Percentiles rank a stretch among this genome's conserved stretches.
Conservation (phyloP, 176 grass and related monocot genomes). For the Tillandsia leiboldiana region DNA sequence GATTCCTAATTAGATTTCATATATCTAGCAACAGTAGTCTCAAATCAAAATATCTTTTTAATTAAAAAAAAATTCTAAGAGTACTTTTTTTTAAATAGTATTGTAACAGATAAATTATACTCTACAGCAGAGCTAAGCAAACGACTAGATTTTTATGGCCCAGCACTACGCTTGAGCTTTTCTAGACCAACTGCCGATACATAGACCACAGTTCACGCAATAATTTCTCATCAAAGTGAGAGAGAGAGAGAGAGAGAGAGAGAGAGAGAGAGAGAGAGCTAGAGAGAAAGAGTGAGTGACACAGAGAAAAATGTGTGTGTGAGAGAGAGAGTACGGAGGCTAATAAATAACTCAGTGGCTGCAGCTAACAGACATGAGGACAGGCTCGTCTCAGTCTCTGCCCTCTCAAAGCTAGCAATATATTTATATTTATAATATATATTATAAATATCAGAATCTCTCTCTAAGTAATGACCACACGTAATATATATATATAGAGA, state of each 20-base stretch:
- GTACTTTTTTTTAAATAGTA: no score
- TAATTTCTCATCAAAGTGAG: neutral
- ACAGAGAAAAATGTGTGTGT: no score
- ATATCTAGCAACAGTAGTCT: no score
- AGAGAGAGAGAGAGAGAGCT: neutral
- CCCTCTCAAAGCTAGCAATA: constrained; percentile 22
- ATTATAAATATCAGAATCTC: neutral
- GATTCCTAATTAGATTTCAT: no score
- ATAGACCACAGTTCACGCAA: neutral
- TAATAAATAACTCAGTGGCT: constrained; percentile 3
- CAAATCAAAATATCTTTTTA: no score
- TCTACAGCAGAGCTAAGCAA: no score
- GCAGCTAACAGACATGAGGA: constrained; percentile 1
- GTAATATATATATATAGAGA: neutral
- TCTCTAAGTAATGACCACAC: neutral
- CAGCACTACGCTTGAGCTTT: neutral
- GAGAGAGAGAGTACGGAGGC: neutral
- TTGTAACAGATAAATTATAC: no score
- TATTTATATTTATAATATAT: no score
- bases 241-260: constrained; percentile 2
- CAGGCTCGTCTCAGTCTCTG: neutral
- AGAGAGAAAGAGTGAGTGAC: neutral
- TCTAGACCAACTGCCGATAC: neutral
- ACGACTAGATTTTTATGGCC: no score
- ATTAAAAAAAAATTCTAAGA: no score